Evolutionary conservation across 805 yeast species (phyloP), one percentile per base, ranked within the genome.

Genomic region (Zygosaccharomyces bisporus): DNA sequence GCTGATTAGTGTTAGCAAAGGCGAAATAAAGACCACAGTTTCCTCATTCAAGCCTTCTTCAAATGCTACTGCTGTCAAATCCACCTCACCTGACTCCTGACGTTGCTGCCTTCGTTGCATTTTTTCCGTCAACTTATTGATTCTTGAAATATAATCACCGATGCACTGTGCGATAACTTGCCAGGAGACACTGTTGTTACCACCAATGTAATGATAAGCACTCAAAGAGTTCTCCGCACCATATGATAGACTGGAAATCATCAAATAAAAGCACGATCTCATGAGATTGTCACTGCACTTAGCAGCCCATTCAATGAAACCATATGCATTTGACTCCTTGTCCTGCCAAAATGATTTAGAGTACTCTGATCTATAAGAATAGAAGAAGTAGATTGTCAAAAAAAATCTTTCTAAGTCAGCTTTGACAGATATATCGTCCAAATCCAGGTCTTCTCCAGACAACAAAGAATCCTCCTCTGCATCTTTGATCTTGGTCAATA

Each of bases 381-480:
- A 89, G 6, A 87, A 71, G 59, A 76, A 85, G 34, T 81, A 82
- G 46, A 87, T 71, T 2, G 91, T 75, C 51, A 90, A 59, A 57
- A 87, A 90, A 56, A 91, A 86, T 49, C 96, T 73, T 61, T 93
- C 99, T 30, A 93, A 68, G 51, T 93, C 97, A 0, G 91, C 86
- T 54, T 82, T 80, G 19, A 83, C 79, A 1, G 87, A 74, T 14
- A 85, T 72, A 41, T 74, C 80, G 50, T 82, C 87, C 30, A 83
- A 63, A 45, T 78, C 73, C 16, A 80, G 63, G 30, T 72, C 75
- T 44, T 76, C 79, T 14, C 73, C 73, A 0, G 88, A 80, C 14
- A 84, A 61, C 16, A 84, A 57, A 21, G 80, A 74, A 58, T 85
- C 91, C 55, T 84, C 91, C 60, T 85, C 91, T 8, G 77, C 76